A percentile compares a stretch with the other conserved stretches of the same genome.
Conservation (phyloP, 768 basidiomycete species). For the Tylopilus felleus region DNA sequence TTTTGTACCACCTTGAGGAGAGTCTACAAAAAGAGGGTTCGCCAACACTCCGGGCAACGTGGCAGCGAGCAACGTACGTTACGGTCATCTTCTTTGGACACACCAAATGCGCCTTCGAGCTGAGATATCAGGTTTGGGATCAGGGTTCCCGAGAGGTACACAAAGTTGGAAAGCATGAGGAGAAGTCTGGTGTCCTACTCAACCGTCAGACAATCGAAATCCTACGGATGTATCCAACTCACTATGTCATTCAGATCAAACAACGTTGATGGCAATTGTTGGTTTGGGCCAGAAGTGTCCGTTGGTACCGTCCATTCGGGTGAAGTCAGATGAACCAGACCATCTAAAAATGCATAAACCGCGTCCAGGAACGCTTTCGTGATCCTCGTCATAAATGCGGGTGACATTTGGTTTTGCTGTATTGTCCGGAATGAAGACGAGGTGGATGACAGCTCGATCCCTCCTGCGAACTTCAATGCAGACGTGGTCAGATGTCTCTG, state of each 20-base stretch:
- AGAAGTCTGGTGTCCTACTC: conserved; percentile 82
- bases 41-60: neutral
- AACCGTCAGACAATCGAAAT: neutral
- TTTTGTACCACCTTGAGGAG: conserved; percentile 75
- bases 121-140: conserved; percentile 80
- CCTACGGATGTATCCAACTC: conserved; percentile 21
- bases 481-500: conserved; percentile 73
- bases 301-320: conserved; percentile 50
- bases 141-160: conserved; percentile 61
- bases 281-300: conserved; percentile 10
- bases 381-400: conserved; percentile 68
- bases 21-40: conserved; percentile 40
- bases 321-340: conserved; percentile 74
- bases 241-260: conserved; percentile 65
- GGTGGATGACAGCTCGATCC: conserved; percentile 52
- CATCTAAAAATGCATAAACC: conserved; percentile 82
- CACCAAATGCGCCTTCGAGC: conserved; percentile 72
- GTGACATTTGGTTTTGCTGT: conserved; percentile 60
- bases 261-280: conserved; percentile 25
- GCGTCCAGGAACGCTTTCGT: conserved; percentile 83
- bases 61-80: conserved; percentile 42
- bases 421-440: conserved; percentile 47
- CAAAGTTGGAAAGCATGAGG: conserved; percentile 86
- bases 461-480: conserved; percentile 79
- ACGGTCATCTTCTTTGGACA: conserved; percentile 68